These are phyloP conservation scores for Rhizoctonia solani DNA, from an alignment of 1,284 basidiomycete species.

Conservation along the genomic window DNA sequence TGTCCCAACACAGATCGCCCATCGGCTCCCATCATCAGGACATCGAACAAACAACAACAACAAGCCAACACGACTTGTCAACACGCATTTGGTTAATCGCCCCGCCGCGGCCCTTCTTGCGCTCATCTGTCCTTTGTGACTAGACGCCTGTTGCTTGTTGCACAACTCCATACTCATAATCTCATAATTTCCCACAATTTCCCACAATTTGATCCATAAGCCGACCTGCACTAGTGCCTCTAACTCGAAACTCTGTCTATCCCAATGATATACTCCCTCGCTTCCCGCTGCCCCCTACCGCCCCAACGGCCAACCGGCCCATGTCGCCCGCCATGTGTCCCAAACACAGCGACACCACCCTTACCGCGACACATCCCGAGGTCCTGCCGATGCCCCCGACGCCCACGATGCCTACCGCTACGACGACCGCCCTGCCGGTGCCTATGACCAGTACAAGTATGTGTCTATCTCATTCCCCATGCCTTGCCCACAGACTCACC, in stretches of 20 bases:
- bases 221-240: background rate
- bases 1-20: constrained; percentile 27
- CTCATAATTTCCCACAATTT: background rate
- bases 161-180: background rate
- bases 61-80: too few species aligned
- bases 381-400: constrained; percentile 12
- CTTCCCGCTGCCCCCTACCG: constrained; percentile 3
- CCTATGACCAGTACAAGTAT: constrained; percentile 19
- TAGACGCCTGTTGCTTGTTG: background rate
- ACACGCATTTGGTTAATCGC: constrained; percentile 30
- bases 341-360: constrained; percentile 30
- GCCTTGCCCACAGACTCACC: background rate
- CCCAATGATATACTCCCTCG: constrained; percentile 21
- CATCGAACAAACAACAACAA: constrained; percentile 3
- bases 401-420: constrained; percentile 21
- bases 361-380: constrained; percentile 1
- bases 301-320: constrained; percentile 16
- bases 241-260: background rate
- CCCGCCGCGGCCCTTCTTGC: constrained; percentile 10
- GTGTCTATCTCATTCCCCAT: background rate
- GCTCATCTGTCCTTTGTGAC: constrained; percentile 26
- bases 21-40: too few species aligned
- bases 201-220: constrained; percentile 12
- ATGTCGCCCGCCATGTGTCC: constrained; percentile 19
- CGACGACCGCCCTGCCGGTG: constrained; percentile 14